Evolutionary conservation across 1,284 basidiomycete species (phyloP).

Genomic region (Cutaneotrichosporon cutaneum): DNA sequence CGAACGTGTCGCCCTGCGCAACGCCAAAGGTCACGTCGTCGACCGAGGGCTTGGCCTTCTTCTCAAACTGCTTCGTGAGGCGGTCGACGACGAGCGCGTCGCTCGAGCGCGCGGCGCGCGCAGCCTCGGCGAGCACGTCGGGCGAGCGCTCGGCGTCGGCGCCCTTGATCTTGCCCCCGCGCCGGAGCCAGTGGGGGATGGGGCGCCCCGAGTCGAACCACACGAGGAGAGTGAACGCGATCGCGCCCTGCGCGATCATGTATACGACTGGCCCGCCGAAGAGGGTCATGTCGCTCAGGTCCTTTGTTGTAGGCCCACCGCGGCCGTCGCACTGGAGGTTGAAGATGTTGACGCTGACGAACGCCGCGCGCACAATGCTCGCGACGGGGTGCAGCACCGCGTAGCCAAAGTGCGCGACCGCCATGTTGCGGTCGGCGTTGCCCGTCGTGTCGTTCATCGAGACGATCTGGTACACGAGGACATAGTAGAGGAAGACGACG

Average conservation of each 20-base stretch:
- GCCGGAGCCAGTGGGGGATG: slow-evolving; percentile 33
- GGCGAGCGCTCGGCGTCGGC: background rate
- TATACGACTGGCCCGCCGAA: slow-evolving; percentile 75
- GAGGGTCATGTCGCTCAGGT: slow-evolving; percentile 60
- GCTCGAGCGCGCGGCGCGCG: slow-evolving; percentile 54
- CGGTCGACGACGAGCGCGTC: slow-evolving; percentile 66
- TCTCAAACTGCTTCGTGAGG: slow-evolving; percentile 65
- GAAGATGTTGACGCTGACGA: slow-evolving; percentile 74
- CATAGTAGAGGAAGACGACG: slow-evolving; percentile 63
- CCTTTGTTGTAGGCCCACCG: slow-evolving; percentile 56
- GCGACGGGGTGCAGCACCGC: slow-evolving; percentile 68
- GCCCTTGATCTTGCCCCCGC: background rate
- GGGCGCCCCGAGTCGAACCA: slow-evolving; percentile 64
- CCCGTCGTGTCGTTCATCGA: slow-evolving; percentile 55
- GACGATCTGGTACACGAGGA: slow-evolving; percentile 16
- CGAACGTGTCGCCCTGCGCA: slow-evolving; percentile 64
- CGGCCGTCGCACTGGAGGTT: slow-evolving; percentile 68
- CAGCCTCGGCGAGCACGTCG: slow-evolving; percentile 61
- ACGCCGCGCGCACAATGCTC: slow-evolving; percentile 62
- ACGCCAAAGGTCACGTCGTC: slow-evolving; percentile 72
- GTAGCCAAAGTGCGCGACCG: slow-evolving; percentile 67
- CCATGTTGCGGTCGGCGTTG: slow-evolving; percentile 59
- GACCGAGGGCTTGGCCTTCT: slow-evolving; percentile 60
- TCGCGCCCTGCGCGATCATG: slow-evolving; percentile 61
- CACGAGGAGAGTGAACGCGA: slow-evolving; percentile 62